These are phyloP conservation scores for Pseudogymnoascus sp. DNA, from an alignment of 2,329 filamentous ascomycete genomes.

Conservation along the genomic window DNA sequence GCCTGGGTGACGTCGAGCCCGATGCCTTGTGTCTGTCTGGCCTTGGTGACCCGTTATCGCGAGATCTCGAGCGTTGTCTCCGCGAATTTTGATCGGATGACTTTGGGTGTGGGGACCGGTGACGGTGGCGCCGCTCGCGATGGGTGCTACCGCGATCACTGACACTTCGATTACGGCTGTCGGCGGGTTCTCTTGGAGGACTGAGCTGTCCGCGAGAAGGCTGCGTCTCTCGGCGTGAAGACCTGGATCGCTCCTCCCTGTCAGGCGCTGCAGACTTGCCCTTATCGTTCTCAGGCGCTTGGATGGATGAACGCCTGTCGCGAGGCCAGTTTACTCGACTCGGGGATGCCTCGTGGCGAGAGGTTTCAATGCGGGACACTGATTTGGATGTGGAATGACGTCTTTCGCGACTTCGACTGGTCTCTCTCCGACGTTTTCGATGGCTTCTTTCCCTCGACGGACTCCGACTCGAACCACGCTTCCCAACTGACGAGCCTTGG, in stretches of 20 bases:
- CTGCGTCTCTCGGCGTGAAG: constrained; percentile 1
- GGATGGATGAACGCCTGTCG: constrained; percentile 17
- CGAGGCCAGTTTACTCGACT: constrained; percentile 24
- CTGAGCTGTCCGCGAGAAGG: background rate
- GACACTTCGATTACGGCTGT: background rate
- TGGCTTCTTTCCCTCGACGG: constrained; percentile 27
- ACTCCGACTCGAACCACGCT: constrained; percentile 29
- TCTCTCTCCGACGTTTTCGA: constrained; percentile 26
- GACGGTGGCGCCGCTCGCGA: background rate
- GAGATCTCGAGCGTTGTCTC: background rate
- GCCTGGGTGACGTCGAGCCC: constrained; percentile 17
- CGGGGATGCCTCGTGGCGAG: constrained; percentile 23
- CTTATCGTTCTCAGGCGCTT: constrained; percentile 20
- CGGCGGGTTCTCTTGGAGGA: background rate
- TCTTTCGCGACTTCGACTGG: constrained; percentile 26
- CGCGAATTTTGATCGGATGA: background rate
- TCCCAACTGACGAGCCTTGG: constrained; percentile 27
- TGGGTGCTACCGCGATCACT: background rate
- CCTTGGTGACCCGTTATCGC: constrained; percentile 17
- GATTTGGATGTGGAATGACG: constrained; percentile 18
- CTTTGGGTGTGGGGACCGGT: background rate
- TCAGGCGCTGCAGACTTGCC: constrained; percentile 21
- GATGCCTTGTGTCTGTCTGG: constrained; percentile 13
- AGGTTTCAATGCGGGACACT: constrained; percentile 22
- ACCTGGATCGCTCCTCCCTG: constrained; percentile 21